These are phyloP conservation scores for Claviceps sp. DNA, from an alignment of 2,329 filamentous ascomycete species.

Conservation along the genomic window DNA sequence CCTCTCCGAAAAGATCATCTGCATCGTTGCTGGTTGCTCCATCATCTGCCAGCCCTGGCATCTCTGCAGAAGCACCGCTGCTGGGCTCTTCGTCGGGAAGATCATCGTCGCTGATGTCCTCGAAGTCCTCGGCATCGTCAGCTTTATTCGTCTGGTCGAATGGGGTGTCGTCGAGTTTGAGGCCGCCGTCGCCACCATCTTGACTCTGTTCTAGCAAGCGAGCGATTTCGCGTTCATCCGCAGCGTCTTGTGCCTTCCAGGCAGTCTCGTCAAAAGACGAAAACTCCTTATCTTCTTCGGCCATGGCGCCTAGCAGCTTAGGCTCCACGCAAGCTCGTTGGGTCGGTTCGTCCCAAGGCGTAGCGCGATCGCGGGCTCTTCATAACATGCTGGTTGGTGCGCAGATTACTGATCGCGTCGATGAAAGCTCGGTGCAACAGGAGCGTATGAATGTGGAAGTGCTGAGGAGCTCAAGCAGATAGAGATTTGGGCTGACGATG, in stretches of 20 bases:
- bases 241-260: slow-evolving; percentile 30
- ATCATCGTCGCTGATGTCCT: slow-evolving; percentile 85
- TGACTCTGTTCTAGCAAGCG: slow-evolving; percentile 29
- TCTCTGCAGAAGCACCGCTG: slow-evolving; percentile 28
- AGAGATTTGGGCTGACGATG: too few relatives aligned
- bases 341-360: slow-evolving; percentile 13
- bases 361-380: slow-evolving; percentile 7
- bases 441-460: background rate
- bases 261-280: slow-evolving; percentile 21
- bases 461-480: too few relatives aligned
- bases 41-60: slow-evolving; percentile 45
- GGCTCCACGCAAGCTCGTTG: slow-evolving; percentile 9
- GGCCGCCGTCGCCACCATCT: slow-evolving; percentile 23
- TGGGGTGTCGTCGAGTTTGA: slow-evolving; percentile 30
- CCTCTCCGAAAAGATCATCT: slow-evolving; percentile 59
- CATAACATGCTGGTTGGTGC: slow-evolving; percentile 15
- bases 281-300: slow-evolving; percentile 19
- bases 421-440: background rate
- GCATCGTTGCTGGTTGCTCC: slow-evolving; percentile 45
- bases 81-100: slow-evolving; percentile 61
- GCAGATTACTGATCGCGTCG: background rate
- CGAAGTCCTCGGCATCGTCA: slow-evolving; percentile 81
- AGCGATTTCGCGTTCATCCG: slow-evolving; percentile 35
- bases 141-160: slow-evolving; percentile 67
- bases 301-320: slow-evolving; percentile 14